Evolutionary conservation across 1,284 basidiomycete species (phyloP).

Genomic region (Ceratobasidium sp.): DNA sequence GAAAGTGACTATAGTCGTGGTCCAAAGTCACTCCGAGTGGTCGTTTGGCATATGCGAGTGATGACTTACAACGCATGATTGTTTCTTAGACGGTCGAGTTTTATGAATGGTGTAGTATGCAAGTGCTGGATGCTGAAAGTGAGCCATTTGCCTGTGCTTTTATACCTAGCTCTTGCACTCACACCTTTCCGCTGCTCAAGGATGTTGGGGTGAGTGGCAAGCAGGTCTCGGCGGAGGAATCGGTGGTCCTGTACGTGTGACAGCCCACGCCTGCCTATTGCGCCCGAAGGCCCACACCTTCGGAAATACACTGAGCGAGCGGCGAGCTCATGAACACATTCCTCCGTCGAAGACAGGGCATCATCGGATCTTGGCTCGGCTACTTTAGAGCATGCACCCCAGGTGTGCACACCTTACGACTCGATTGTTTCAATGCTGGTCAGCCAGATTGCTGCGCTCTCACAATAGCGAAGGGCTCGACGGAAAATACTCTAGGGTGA

Average conservation of each 20-base stretch:
- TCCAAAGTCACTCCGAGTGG: not conserved
- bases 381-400: no score
- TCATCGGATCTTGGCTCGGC: no score
- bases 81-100: not conserved
- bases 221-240: slow-evolving; percentile 1
- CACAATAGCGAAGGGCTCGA: no score
- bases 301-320: not conserved
- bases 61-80: slow-evolving; percentile 26
- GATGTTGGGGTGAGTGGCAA: not conserved
- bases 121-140: slow-evolving; percentile 11
- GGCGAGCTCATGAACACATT: not conserved
- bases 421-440: no score
- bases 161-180: slow-evolving; percentile 1
- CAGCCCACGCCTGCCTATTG: not conserved
- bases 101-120: not conserved
- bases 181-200: not conserved
- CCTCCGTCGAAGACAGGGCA: not conserved
- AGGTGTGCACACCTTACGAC: no score
- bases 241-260: no score
- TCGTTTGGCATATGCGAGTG: not conserved
- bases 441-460: no score
- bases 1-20: not conserved
- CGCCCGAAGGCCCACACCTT: not conserved
- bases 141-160: not conserved
- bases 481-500: no score